Evolutionary conservation across 257 asterid species (phyloP).

Genomic region (Nicotiana benthamiana): DNA sequence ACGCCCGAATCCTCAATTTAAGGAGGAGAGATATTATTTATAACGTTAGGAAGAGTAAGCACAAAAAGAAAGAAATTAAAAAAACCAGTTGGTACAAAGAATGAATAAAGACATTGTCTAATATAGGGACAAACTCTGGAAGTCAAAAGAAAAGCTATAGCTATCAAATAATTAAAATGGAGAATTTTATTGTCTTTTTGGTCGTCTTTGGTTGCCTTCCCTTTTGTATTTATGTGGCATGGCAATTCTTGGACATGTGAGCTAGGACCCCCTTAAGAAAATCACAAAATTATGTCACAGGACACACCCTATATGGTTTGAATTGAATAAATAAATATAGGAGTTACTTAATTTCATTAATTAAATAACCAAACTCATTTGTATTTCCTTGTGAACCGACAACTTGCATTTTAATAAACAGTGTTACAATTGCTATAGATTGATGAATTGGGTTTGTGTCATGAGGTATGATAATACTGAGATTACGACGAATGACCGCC

Average conservation of each 20-base stretch:
- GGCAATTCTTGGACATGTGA: not conserved
- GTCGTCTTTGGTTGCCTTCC: not conserved
- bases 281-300: not conserved
- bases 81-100: not conserved
- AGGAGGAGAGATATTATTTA: accelerated
- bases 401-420: not conserved
- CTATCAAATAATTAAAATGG: not conserved
- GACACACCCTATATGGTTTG: not conserved
- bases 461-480: too few relatives aligned
- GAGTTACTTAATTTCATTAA: not conserved
- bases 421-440: not conserved
- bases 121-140: not conserved
- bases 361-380: not conserved
- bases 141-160: not conserved
- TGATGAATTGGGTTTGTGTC: not conserved
- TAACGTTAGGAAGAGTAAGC: not conserved
- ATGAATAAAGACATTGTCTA: not conserved
- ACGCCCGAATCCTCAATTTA: too few relatives aligned
- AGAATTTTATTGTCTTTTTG: not conserved
- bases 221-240: not conserved
- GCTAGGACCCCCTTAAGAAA: not conserved
- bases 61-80: too few relatives aligned
- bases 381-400: not conserved
- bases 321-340: not conserved
- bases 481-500: too few relatives aligned